Conservation (phyloP, 2,329 filamentous ascomycete species). For the Xylaria sp. region DNA sequence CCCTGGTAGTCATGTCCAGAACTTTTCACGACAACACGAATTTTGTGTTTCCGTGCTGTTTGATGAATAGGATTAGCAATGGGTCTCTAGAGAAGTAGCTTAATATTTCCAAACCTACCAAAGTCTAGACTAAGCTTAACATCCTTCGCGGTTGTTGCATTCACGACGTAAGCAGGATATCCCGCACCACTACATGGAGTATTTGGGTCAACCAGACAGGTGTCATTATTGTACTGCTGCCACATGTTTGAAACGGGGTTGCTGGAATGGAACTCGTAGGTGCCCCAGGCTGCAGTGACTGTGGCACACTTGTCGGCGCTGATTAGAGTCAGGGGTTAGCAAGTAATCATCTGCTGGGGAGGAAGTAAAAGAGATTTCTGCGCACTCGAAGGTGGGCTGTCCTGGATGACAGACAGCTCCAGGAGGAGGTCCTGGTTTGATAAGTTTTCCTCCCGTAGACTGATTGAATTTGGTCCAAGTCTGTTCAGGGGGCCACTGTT, state of each 20-base stretch:
- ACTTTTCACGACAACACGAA: constrained; percentile 58
- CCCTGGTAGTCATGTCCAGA: constrained; percentile 60
- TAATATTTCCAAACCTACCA: constrained; percentile 47
- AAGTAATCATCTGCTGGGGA: neutral
- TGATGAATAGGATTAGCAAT: neutral
- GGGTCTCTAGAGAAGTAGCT: neutral
- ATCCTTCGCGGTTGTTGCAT: constrained; percentile 52
- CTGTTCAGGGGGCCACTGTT: constrained; percentile 59
- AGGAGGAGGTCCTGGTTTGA: constrained; percentile 55
- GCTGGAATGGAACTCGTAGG: constrained; percentile 52
- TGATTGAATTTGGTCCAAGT: constrained; percentile 60
- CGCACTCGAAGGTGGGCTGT: constrained; percentile 48
- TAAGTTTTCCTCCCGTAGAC: constrained; percentile 56
- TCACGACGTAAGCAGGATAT: constrained; percentile 56
- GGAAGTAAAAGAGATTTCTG: neutral
- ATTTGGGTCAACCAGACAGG: constrained; percentile 58
- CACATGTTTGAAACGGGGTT: constrained; percentile 53
- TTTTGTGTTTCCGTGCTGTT: constrained; percentile 55
- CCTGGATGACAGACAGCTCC: constrained; percentile 58
- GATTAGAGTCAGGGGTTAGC: neutral
- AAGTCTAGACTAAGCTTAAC: constrained; percentile 56
- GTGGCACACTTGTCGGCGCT: constrained; percentile 48
- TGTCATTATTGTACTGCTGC: constrained; percentile 62
- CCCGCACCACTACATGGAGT: constrained; percentile 54
- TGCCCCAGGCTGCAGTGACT: constrained; percentile 49